These are phyloP conservation scores for Candida coquimbonensis DNA, from an alignment of 805 yeast genomes.

Conservation along the genomic window DNA sequence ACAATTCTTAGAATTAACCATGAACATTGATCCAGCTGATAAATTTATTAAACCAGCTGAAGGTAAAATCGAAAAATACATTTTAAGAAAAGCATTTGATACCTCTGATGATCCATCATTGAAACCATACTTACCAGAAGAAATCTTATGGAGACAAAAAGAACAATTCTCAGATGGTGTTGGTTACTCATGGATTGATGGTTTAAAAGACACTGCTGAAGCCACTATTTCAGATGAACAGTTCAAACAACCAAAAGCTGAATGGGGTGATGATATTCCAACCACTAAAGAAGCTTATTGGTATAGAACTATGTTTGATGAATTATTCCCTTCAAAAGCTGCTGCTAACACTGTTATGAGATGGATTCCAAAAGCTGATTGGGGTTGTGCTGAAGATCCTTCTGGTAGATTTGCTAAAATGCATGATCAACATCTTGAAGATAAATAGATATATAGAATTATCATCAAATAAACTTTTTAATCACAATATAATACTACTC, in stretches of 20 bases:
- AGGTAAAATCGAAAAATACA: slow-evolving; percentile 89
- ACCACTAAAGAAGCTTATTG: slow-evolving; percentile 98
- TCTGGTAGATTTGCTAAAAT: slow-evolving; percentile 94
- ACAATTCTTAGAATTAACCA: slow-evolving; percentile 81
- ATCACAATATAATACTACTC: no score
- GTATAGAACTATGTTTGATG: slow-evolving; percentile 96
- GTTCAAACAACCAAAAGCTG: slow-evolving; percentile 82
- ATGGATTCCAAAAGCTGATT: slow-evolving; percentile 99
- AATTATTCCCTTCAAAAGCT: slow-evolving; percentile 81
- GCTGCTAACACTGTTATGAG: slow-evolving; percentile 97
- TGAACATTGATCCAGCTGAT: slow-evolving; percentile 93
- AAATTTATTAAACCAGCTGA: slow-evolving; percentile 69
- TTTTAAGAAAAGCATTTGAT: slow-evolving; percentile 95
- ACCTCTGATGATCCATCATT: slow-evolving; percentile 72
- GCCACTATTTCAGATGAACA: slow-evolving; percentile 81
- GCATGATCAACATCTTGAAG: slow-evolving; percentile 63
- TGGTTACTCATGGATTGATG: slow-evolving; percentile 99
- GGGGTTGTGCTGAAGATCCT: slow-evolving; percentile 99
- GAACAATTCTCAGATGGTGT: slow-evolving; percentile 99
- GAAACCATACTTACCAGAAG: slow-evolving; percentile 89
- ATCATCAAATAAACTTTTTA: not conserved
- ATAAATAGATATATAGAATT: slow-evolving; percentile 4
- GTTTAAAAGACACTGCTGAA: slow-evolving; percentile 93
- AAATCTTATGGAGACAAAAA: slow-evolving; percentile 98
- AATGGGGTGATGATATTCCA: slow-evolving; percentile 95